Conservation (phyloP, 2,329 filamentous ascomycete species). For the Capronia americana region DNA sequence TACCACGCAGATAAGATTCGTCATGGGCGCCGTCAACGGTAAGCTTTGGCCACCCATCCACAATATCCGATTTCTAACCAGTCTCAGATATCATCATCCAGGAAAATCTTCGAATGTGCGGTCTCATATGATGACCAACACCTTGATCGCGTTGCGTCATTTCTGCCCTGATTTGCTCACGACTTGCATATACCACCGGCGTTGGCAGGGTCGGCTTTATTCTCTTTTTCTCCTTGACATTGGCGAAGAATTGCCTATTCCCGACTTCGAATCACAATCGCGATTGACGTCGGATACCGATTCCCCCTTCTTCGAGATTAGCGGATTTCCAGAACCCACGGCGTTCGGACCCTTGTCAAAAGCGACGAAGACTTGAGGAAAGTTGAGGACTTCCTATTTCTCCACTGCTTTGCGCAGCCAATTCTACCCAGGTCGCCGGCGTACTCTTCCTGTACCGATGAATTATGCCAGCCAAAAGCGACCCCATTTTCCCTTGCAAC, state of each 20-base stretch:
- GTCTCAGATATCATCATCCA: conserved; percentile 95
- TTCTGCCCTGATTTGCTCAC: conserved; percentile 29
- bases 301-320: conserved; percentile 6
- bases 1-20: conserved; percentile 98
- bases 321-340: background rate
- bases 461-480: conserved; percentile 13
- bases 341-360: background rate
- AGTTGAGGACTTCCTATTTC: conserved; percentile 7
- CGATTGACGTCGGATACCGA: conserved; percentile 4
- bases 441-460: conserved; percentile 19
- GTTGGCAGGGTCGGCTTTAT: conserved; percentile 22
- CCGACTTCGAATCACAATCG: background rate
- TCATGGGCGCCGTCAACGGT: conserved; percentile 99
- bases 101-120: conserved; percentile 96
- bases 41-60: conserved; percentile 47
- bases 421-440: conserved; percentile 9
- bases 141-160: conserved; percentile 22
- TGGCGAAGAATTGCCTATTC: conserved; percentile 11
- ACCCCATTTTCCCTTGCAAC: conserved; percentile 13
- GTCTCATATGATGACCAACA: conserved; percentile 73
- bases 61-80: conserved; percentile 51
- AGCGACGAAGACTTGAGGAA: background rate
- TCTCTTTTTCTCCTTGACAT: conserved; percentile 13
- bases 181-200: conserved; percentile 37
- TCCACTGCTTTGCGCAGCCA: conserved; percentile 18